Percentiles rank a stretch among this genome's conserved stretches.
Evolutionary conservation across 2,329 filamentous ascomycete species (phyloP).

Genomic region (Pestalotiopsis sp.): DNA sequence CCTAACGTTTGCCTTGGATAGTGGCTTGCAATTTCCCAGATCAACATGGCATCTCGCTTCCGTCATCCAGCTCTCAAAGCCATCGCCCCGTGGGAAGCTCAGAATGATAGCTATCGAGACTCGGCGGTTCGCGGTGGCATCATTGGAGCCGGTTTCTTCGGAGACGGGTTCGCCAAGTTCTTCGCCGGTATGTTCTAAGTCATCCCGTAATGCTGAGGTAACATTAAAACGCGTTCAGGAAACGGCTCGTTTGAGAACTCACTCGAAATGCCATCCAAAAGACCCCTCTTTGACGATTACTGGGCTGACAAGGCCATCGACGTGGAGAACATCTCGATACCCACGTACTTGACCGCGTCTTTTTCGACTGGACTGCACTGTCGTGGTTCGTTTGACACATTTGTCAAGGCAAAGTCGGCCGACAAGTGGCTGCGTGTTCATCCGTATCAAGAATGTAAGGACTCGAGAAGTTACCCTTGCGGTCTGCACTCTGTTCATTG

Average conservation of each 20-base stretch:
- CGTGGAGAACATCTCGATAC: slow-evolving; percentile 9
- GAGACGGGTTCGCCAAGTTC: too few relatives aligned
- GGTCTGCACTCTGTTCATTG: background rate
- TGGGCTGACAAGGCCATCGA: slow-evolving; percentile 5
- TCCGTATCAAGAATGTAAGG: slow-evolving; percentile 11
- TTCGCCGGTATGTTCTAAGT: background rate
- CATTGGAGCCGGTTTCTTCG: background rate
- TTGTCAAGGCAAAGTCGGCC: background rate
- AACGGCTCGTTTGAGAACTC: background rate
- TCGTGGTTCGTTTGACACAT: slow-evolving; percentile 9
- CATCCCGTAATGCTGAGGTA: background rate
- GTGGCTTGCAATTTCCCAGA: slow-evolving; percentile 14
- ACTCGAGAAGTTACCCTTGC: background rate
- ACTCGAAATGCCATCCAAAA: background rate
- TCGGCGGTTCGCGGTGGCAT: background rate
- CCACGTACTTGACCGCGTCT: slow-evolving; percentile 8
- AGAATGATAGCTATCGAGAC: background rate
- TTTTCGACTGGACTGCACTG: slow-evolving; percentile 8
- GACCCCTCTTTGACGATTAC: slow-evolving; percentile 6
- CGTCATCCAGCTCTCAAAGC: slow-evolving; percentile 2
- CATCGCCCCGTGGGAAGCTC: background rate
- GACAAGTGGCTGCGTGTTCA: slow-evolving; percentile 10
- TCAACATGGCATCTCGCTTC: background rate
- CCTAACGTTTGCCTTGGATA: too few relatives aligned
- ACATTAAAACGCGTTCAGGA: background rate